Evolutionary conservation across 352 stramenopile genomes (phyloP).

Genomic region (Blastocystis sp.): DNA sequence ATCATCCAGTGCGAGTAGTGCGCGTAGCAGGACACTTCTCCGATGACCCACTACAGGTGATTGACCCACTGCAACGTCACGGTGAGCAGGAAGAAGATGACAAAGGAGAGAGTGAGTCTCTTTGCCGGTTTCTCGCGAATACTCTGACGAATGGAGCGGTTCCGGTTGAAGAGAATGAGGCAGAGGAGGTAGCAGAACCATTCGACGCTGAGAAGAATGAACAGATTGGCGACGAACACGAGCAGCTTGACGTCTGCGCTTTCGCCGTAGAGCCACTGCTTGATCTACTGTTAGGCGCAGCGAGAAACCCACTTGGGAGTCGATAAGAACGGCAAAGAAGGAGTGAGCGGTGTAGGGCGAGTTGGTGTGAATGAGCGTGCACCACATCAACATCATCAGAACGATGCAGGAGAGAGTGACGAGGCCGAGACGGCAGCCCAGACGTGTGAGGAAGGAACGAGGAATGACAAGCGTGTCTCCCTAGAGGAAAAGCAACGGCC

Average conservation of each 20-base stretch:
- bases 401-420: background rate
- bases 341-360: background rate
- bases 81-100: background rate
- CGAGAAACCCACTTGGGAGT: background rate
- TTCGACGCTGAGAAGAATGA: conserved; percentile 1
- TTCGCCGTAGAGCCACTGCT: background rate
- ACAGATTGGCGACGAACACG: background rate
- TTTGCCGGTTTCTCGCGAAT: background rate
- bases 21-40: background rate
- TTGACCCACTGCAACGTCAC: background rate
- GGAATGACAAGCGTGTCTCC: background rate
- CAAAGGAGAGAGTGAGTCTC: background rate
- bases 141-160: background rate
- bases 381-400: background rate
- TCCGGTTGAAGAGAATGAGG: conserved; percentile 17
- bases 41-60: conserved; percentile 7
- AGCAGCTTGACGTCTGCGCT: background rate
- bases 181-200: background rate
- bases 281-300: background rate
- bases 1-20: background rate
- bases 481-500: background rate
- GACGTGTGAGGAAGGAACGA: background rate
- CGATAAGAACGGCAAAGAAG: background rate
- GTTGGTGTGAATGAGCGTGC: background rate
- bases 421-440: background rate